Percentiles rank a stretch among this genome's conserved stretches.
Evolutionary conservation across 2,329 filamentous ascomycete species (phyloP).

Genomic region (Cladosporium halotolerans): DNA sequence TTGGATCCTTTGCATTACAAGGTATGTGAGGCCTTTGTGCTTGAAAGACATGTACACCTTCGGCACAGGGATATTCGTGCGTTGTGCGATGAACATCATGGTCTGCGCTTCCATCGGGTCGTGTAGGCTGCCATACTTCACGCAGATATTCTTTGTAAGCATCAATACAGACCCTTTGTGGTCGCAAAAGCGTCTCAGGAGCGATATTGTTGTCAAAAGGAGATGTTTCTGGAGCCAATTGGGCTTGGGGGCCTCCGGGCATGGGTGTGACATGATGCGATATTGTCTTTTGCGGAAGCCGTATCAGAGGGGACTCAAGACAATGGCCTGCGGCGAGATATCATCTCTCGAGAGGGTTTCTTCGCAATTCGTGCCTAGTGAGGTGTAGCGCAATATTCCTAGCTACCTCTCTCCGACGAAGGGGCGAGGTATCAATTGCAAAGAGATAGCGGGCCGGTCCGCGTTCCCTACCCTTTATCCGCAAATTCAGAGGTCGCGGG

Average conservation of each 20-base stretch:
- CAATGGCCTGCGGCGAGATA: too few species aligned
- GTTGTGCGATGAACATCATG: conserved; percentile 36
- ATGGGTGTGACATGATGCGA: too few species aligned
- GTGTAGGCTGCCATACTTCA: conserved; percentile 31
- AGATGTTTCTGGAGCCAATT: neutral
- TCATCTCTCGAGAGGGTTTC: too few species aligned
- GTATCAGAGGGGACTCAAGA: too few species aligned
- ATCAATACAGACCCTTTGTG: neutral
- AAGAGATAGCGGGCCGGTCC: too few species aligned
- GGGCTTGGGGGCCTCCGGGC: neutral
- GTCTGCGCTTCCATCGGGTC: conserved; percentile 36
- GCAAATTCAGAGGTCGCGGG: too few species aligned
- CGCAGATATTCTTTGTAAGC: conserved; percentile 10
- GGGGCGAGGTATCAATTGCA: too few species aligned
- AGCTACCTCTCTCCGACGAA: too few species aligned
- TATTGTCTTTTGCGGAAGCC: too few species aligned
- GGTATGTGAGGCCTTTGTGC: conserved; percentile 36
- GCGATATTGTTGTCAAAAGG: neutral
- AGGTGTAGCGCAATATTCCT: too few species aligned
- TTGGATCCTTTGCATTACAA: conserved; percentile 37
- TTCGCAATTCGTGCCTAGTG: too few species aligned
- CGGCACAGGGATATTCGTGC: conserved; percentile 43
- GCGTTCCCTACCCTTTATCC: too few species aligned
- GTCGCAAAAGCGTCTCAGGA: neutral
- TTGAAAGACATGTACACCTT: conserved; percentile 41